Evolutionary conservation across 2,329 filamentous ascomycete genomes (phyloP), one percentile per base, ranked within the genome.

Genomic region (Colletotrichum cordylinicola): DNA sequence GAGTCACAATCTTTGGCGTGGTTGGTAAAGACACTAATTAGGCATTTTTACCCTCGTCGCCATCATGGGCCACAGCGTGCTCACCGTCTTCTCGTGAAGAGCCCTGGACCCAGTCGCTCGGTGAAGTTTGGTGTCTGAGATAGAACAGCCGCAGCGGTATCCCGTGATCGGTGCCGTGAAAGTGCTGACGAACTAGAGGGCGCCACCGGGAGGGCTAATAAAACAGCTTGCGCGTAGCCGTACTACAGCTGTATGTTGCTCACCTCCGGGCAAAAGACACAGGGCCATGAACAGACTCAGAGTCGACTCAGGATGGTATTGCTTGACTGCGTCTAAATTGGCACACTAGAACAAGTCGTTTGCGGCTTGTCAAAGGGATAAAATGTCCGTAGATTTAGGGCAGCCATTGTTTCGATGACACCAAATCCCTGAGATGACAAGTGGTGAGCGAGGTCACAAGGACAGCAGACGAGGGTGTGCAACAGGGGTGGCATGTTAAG

Each of bases 391-490:
- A 24, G 16, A 55, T 33, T 72, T 67, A 72, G 52, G 69, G 62
- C 72, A 75, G 55, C 55, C 68, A 43, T 29, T 43, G 39, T 67
- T 67, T 56, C 55, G 56, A 62, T 27, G 56, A 60, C 37, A 21
- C 60, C 61, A 18, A 52, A 72, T 65, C 73, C 73, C 73, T 68
- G 73, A 72, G 55, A 43, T 66, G 62, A 67, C 72, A 75, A 62
- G 69, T 67, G 56, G 58, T 58, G 62, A 43, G 48, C 64, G 64
- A 75, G 73, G 70, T 75, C 73, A 75, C 73, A 75, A 75, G 73
- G 58, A 75, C 73, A 68, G 33, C 29, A 56, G 70, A 68, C 64
- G 21, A 73, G 56, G 70, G 55, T 72, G 55, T 72, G 52, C 37
- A 43, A 62, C 72, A 72, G 64, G 73, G 73, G 70, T 67, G 33